Percentiles rank a stretch among this genome's conserved stretches.
Evolutionary conservation across 164 flowering plant genomes (phyloP).

Genomic region (Stephania japonica): DNA sequence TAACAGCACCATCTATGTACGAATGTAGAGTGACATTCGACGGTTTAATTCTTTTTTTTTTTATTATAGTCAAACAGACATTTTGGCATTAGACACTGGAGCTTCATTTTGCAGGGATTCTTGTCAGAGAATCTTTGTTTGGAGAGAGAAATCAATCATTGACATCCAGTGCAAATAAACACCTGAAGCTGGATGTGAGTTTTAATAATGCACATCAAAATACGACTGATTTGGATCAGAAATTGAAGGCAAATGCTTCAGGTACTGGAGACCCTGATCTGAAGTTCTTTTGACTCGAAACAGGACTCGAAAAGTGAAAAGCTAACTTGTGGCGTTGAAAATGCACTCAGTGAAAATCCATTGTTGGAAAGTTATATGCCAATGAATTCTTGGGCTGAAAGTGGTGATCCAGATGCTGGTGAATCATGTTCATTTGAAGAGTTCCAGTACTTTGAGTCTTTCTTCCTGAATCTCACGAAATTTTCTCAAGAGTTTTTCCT

Average conservation of each 20-base stretch:
- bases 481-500: slow-evolving; percentile 58
- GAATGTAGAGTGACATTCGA: too few relatives aligned
- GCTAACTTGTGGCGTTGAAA: slow-evolving; percentile 41
- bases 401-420: slow-evolving; percentile 13
- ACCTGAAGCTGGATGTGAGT: slow-evolving; percentile 67
- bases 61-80: neutral
- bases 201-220: slow-evolving; percentile 24
- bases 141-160: slow-evolving; percentile 29
- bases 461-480: slow-evolving; percentile 47
- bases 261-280: slow-evolving; percentile 14
- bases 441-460: slow-evolving; percentile 46
- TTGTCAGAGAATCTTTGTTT: slow-evolving; percentile 16
- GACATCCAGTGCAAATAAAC: slow-evolving; percentile 23
- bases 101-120: slow-evolving; percentile 32
- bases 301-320: slow-evolving; percentile 44
- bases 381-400: slow-evolving; percentile 27
- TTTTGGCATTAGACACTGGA: neutral
- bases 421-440: slow-evolving; percentile 48
- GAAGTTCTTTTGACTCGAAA: slow-evolving; percentile 20
- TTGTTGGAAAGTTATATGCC: slow-evolving; percentile 41
- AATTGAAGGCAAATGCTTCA: slow-evolving; percentile 8
- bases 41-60: too few relatives aligned
- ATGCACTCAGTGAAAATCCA: slow-evolving; percentile 35
- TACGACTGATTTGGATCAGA: slow-evolving; percentile 19
- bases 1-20: neutral